These are phyloP conservation scores for Selenicereus undatus DNA, from an alignment of 148 eudicot genomes.

Conservation along the genomic window DNA sequence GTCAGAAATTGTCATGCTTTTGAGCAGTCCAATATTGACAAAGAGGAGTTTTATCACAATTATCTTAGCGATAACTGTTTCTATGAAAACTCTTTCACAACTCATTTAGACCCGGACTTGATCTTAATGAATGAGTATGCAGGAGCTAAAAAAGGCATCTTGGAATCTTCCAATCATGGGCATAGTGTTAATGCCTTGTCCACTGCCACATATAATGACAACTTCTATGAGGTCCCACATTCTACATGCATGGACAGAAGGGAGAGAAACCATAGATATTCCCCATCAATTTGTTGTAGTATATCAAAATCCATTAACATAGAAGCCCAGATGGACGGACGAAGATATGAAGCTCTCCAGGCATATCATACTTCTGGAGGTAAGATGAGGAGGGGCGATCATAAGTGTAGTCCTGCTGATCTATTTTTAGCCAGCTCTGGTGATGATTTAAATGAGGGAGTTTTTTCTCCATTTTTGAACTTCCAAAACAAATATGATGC, in stretches of 20 bases:
- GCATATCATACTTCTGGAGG: constrained; percentile 7
- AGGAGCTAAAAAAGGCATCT: constrained; percentile 19
- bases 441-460: constrained; percentile 29
- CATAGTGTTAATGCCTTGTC: constrained; percentile 25
- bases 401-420: constrained; percentile 22
- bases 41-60: constrained; percentile 28
- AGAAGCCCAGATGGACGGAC: constrained; percentile 23
- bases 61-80: constrained; percentile 19
- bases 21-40: constrained; percentile 25
- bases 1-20: constrained; percentile 18
- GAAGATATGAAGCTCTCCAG: constrained; percentile 18
- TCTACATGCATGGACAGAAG: constrained; percentile 25
- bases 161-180: constrained; percentile 17
- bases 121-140: constrained; percentile 16
- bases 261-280: constrained; percentile 15
- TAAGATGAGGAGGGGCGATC: constrained; percentile 20
- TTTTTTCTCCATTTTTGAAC: constrained; percentile 32
- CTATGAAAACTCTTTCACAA: constrained; percentile 21
- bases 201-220: constrained; percentile 25
- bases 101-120: constrained; percentile 14
- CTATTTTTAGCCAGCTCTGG: constrained; percentile 24
- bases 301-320: constrained; percentile 14
- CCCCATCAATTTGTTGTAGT: constrained; percentile 21
- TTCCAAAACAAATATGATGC: constrained; percentile 16
- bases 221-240: constrained; percentile 25